A percentile compares a stretch with the other conserved stretches of the same genome.
phyloP scores from a whole-genome alignment of 257 asterid species.

The Avicennia marina region DNA sequence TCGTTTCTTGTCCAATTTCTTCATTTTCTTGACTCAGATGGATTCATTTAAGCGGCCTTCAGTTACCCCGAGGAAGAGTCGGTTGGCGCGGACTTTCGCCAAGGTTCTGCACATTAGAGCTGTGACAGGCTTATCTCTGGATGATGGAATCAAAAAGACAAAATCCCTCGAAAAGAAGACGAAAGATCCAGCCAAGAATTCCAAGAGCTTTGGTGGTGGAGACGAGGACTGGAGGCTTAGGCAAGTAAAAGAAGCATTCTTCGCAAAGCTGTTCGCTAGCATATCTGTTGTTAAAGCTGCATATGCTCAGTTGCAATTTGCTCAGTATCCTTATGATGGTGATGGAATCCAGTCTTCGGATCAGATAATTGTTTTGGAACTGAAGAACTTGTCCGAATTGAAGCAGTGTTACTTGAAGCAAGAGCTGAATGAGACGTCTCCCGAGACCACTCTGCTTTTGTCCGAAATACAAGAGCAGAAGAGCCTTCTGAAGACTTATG shows the following conservation, averaged over 20 bases:
- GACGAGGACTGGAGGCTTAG: constrained; percentile 22
- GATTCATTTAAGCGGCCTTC: constrained; percentile 44
- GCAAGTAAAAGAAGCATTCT: constrained; percentile 47
- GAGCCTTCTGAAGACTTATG: constrained; percentile 51
- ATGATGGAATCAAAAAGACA: constrained; percentile 23
- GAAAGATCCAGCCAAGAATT: constrained; percentile 17
- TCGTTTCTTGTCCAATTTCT: constrained; percentile 3
- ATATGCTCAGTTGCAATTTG: constrained; percentile 63
- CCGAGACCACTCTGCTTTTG: constrained; percentile 37
- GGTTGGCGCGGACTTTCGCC: constrained; percentile 59
- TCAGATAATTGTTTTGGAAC: constrained; percentile 48
- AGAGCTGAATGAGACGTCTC: constrained; percentile 42
- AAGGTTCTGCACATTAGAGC: constrained; percentile 59
- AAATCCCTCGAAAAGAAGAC: constrained; percentile 23
- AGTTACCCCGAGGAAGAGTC: constrained; percentile 45
- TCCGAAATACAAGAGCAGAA: constrained; percentile 70
- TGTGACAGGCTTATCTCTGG: constrained; percentile 33
- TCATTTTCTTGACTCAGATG: constrained; percentile 44
- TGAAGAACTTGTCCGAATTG: constrained; percentile 59
- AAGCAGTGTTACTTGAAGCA: constrained; percentile 63
- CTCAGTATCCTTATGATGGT: constrained; percentile 80
- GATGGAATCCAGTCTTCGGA: constrained; percentile 83
- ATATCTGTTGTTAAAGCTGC: constrained; percentile 70
- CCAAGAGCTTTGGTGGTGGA: constrained; percentile 8
- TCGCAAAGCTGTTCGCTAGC: constrained; percentile 71